phyloP scores from a whole-genome alignment of 2,329 filamentous ascomycete genomes.

The Diplocarpon mali region DNA sequence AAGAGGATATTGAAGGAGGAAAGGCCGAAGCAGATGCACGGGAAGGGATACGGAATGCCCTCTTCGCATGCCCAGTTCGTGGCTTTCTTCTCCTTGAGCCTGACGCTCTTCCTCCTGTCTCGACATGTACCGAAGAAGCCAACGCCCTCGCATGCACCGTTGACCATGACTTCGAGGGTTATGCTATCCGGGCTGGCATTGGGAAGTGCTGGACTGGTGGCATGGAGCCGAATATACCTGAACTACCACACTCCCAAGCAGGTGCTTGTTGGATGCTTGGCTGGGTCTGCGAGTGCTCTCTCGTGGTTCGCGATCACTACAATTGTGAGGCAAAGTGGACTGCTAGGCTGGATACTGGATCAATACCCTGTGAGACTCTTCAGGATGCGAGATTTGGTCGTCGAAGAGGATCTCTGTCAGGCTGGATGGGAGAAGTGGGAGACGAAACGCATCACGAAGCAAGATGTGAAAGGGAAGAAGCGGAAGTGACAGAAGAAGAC shows the following conservation, averaged over 20 bases:
- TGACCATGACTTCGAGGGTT: slow-evolving; percentile 48
- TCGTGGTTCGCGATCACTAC: slow-evolving; percentile 69
- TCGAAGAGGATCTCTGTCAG: slow-evolving; percentile 81
- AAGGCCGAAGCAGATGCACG: slow-evolving; percentile 67
- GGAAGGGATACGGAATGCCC: slow-evolving; percentile 97
- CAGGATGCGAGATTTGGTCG: slow-evolving; percentile 70
- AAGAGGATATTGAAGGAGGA: slow-evolving; percentile 92
- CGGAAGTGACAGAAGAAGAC: slow-evolving; percentile 11
- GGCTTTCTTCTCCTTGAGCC: slow-evolving; percentile 76
- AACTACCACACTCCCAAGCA: slow-evolving; percentile 86
- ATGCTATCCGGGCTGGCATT: slow-evolving; percentile 45
- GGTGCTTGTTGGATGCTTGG: slow-evolving; percentile 67
- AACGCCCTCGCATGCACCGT: slow-evolving; percentile 37
- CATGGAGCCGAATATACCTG: slow-evolving; percentile 77
- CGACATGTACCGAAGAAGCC: slow-evolving; percentile 53
- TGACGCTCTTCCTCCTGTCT: slow-evolving; percentile 74
- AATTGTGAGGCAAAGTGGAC: slow-evolving; percentile 53
- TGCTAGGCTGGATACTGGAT: slow-evolving; percentile 63
- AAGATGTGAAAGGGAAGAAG: slow-evolving; percentile 24
- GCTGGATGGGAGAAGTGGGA: slow-evolving; percentile 94
- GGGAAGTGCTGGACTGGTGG: slow-evolving; percentile 54
- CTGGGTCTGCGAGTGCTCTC: slow-evolving; percentile 60
- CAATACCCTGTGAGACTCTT: slow-evolving; percentile 52
- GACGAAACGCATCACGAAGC: slow-evolving; percentile 28
- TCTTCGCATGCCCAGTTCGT: slow-evolving; percentile 92